Evolutionary conservation across 1,284 basidiomycete genomes (phyloP).

Genomic region (Caloboletus inedulis): DNA sequence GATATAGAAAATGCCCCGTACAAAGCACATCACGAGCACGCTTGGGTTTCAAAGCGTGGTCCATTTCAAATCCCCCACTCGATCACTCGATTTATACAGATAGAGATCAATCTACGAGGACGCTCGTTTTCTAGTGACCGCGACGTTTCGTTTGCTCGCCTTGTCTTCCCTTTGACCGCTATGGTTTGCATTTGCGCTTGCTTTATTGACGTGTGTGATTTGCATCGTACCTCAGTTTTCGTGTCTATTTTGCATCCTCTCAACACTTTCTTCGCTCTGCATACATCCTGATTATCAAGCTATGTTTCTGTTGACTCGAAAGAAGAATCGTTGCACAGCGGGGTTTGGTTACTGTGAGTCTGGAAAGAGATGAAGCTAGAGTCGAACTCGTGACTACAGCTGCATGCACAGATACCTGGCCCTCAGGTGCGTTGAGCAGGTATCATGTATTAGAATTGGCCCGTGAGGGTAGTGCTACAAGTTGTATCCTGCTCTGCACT

Average conservation of each 20-base stretch:
- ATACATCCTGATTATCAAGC: not conserved
- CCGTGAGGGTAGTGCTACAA: too few species aligned
- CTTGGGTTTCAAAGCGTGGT: not conserved
- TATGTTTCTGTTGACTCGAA: not conserved
- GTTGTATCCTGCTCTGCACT: too few species aligned
- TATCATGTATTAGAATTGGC: too few species aligned
- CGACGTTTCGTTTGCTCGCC: not conserved
- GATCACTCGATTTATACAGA: not conserved
- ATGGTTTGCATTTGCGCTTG: not conserved
- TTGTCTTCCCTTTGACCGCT: not conserved
- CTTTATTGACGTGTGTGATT: not conserved
- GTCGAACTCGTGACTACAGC: not conserved
- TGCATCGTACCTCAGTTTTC: not conserved
- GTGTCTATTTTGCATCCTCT: conserved; percentile 2
- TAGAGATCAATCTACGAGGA: not conserved
- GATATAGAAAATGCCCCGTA: conserved; percentile 12
- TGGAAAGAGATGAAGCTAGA: not conserved
- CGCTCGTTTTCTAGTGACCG: not conserved
- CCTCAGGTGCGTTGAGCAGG: too few species aligned
- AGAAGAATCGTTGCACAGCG: not conserved
- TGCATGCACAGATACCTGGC: too few species aligned
- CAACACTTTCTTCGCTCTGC: conserved; percentile 4
- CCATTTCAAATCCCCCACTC: not conserved
- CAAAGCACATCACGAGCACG: not conserved
- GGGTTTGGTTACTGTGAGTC: not conserved